Base-by-base conservation (phyloP, 768 basidiomycete species). In the Mrakia blollopis region DNA sequence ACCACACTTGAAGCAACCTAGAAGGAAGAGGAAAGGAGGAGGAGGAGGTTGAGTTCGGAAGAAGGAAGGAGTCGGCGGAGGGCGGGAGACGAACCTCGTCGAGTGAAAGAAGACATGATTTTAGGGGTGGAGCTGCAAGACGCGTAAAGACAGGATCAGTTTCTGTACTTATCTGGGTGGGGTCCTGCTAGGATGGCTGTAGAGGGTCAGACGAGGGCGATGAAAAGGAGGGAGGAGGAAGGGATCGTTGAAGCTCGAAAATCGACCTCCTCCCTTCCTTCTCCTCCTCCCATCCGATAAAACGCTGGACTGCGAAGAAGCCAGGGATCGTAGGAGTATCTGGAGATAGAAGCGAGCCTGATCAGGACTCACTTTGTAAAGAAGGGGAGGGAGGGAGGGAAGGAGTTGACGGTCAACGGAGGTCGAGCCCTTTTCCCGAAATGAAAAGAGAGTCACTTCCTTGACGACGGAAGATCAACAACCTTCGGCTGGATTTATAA, bases 1-100 rank as follows among this genome's bases (percentile, higher is more conserved):
- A 23, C 63, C 63, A 35, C 63, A 65, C 63, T 65, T 65, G 32
- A 65, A 65, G 63, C 63, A 65, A 23, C 63, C 63, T 65, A 23
- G 3, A 8, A 1, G 32, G 32, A 35, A 25, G 30, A 23, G 57
- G 30, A 39, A 65, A 35, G 32, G 23, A 25, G 63, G 11, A 37
- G 32, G 63, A 32, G 4, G 63, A 65, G 63, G 63, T 14, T 65
- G 63, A 65, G 63, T 35, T 65, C 13, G 32, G n/a, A 18, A 16
- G 63, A 65, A 30, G 63, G 32, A 65, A 30, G 63, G 63, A 28
- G 23, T 28, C 57, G 57, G 23, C 30, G 28, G 28, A 35, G 18
- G 63, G 28, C 32, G 28, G 18, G 18, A 21, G 63, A 65, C 32
- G n/a, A 30, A 65, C 63, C 63, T 65, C 63, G 63, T 65, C 63